These are phyloP conservation scores for Kwoniella shivajii DNA, from an alignment of 1,284 basidiomycete genomes.

Conservation along the genomic window DNA sequence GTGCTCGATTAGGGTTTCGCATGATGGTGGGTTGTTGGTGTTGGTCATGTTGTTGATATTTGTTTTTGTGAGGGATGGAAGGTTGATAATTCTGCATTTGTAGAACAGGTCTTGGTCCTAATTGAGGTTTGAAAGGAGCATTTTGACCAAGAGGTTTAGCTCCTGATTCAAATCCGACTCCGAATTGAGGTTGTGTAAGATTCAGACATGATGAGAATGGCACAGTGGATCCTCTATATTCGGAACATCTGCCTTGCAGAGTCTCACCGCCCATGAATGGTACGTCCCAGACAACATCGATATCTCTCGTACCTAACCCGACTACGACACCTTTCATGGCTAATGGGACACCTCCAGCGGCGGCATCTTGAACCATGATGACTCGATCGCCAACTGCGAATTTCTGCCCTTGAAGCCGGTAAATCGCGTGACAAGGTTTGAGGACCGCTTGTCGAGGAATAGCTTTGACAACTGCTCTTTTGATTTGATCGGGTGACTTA, in stretches of 20 bases:
- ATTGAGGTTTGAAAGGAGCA: conserved; percentile 65
- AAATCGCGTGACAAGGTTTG: conserved; percentile 87
- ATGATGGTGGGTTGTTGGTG: conserved; percentile 58
- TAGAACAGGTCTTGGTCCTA: conserved; percentile 67
- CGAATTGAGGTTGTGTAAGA: conserved; percentile 77
- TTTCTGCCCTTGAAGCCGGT: conserved; percentile 85
- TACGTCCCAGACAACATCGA: conserved; percentile 97
- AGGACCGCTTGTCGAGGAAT: conserved; percentile 93
- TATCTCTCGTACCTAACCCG: conserved; percentile 77
- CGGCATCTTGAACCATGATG: conserved; percentile 88
- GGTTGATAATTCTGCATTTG: conserved; percentile 66
- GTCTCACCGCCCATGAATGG: conserved; percentile 92
- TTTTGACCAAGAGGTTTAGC: conserved; percentile 39
- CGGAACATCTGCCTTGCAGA: conserved; percentile 82
- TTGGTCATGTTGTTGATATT: neutral
- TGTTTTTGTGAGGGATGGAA: conserved; percentile 43
- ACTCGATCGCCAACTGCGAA: conserved; percentile 94
- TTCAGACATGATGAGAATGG: conserved; percentile 84
- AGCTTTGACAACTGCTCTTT: conserved; percentile 84
- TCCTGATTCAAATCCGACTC: conserved; percentile 59
- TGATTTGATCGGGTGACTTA: conserved; percentile 68
- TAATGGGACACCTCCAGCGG: conserved; percentile 81
- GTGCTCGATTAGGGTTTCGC: conserved; percentile 60
- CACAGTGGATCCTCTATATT: conserved; percentile 83
- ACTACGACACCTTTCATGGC: conserved; percentile 92